Evolutionary conservation across 2,329 filamentous ascomycete species (phyloP).

Genomic region (Botrytis pseudocinerea): DNA sequence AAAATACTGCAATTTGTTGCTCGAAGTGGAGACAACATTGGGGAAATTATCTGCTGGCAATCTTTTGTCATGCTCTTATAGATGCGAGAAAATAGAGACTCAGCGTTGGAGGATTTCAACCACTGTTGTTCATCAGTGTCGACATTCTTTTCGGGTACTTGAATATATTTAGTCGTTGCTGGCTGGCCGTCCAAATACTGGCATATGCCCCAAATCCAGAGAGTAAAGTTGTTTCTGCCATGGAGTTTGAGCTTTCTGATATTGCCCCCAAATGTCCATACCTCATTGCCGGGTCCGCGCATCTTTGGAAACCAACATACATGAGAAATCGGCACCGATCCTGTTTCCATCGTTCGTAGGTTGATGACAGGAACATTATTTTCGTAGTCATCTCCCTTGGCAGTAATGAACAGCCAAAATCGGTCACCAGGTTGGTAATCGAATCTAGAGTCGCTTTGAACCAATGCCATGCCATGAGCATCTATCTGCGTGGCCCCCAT

Average conservation of each 20-base stretch:
- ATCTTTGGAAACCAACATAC: constrained; percentile 35
- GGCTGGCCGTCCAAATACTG: constrained; percentile 28
- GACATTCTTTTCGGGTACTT: constrained; percentile 25
- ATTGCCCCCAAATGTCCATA: constrained; percentile 34
- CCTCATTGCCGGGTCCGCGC: constrained; percentile 26
- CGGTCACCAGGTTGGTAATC: constrained; percentile 27
- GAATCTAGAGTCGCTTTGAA: constrained; percentile 27
- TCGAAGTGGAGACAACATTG: neutral
- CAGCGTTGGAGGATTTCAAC: neutral
- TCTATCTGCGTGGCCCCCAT: constrained; percentile 20
- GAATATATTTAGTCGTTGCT: constrained; percentile 24
- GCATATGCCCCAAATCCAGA: constrained; percentile 32
- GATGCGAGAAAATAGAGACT: neutral
- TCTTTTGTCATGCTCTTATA: neutral
- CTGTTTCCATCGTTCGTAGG: constrained; percentile 29
- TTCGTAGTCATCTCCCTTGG: constrained; percentile 18
- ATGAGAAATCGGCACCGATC: constrained; percentile 27
- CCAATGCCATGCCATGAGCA: constrained; percentile 33
- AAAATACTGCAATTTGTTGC: neutral
- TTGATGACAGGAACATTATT: constrained; percentile 33
- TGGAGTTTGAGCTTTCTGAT: constrained; percentile 26
- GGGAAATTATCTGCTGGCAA: neutral
- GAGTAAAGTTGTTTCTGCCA: constrained; percentile 23
- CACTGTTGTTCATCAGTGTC: constrained; percentile 1
- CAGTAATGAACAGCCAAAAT: constrained; percentile 33